phyloP scores from a whole-genome alignment of 805 yeast species.

The Candida xyloterini region DNA sequence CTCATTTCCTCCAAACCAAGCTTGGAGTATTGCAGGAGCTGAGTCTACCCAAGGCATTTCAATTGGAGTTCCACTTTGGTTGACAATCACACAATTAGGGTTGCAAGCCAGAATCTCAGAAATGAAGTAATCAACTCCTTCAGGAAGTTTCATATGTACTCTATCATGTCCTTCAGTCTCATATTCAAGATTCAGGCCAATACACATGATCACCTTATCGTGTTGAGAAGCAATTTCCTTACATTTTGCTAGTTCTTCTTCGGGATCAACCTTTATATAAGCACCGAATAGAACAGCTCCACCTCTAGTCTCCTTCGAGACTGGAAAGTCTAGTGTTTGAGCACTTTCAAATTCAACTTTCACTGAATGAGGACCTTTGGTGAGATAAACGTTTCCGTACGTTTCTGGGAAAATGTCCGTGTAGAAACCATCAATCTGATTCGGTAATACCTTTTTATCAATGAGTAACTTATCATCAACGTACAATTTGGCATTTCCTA shows the following conservation, averaged over 20 bases:
- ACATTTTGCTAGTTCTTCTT: constrained; percentile 39
- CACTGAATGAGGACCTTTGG: constrained; percentile 36
- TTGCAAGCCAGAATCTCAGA: constrained; percentile 44
- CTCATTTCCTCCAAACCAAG: constrained; percentile 59
- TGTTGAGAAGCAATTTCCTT: constrained; percentile 45
- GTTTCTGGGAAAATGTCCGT: background rate
- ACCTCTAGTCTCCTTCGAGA: constrained; percentile 26
- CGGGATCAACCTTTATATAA: constrained; percentile 26
- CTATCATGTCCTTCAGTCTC: constrained; percentile 63
- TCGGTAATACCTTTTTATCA: background rate
- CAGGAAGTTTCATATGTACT: constrained; percentile 48
- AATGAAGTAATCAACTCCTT: constrained; percentile 43
- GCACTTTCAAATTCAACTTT: constrained; percentile 42
- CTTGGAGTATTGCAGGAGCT: constrained; percentile 45
- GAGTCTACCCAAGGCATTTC: constrained; percentile 50
- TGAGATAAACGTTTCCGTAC: constrained; percentile 3
- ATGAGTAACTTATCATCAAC: constrained; percentile 32
- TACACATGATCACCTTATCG: constrained; percentile 50
- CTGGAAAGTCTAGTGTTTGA: constrained; percentile 21
- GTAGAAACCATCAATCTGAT: background rate
- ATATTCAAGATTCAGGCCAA: constrained; percentile 54
- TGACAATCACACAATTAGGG: constrained; percentile 49
- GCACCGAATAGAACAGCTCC: constrained; percentile 29
- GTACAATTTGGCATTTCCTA: constrained; percentile 56
- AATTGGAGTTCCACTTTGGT: constrained; percentile 62